Conservation (phyloP, 1,284 basidiomycete species). For the Irpex sp. region DNA sequence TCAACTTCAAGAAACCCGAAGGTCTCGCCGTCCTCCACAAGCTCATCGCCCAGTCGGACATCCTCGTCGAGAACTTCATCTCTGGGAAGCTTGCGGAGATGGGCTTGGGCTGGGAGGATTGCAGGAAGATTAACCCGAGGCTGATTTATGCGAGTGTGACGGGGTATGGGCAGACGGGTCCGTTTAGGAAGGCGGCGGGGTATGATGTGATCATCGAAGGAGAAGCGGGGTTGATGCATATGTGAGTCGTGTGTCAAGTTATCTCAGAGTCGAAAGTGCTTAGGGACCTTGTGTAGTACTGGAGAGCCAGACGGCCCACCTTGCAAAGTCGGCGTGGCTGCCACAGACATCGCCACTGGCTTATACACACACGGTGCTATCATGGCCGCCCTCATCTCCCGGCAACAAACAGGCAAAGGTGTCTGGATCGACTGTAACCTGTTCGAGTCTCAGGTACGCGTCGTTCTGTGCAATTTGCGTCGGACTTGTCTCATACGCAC, state of each 20-base stretch:
- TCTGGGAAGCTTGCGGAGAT: slow-evolving; percentile 80
- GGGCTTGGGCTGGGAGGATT: slow-evolving; percentile 85
- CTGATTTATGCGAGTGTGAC: slow-evolving; percentile 91
- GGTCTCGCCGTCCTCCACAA: slow-evolving; percentile 77
- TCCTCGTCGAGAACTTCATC: slow-evolving; percentile 87
- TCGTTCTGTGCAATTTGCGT: neutral
- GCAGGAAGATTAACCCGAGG: slow-evolving; percentile 71
- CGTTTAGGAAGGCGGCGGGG: slow-evolving; percentile 77
- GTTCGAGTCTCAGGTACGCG: slow-evolving; percentile 73
- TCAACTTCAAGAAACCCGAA: slow-evolving; percentile 79
- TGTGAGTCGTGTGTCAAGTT: slow-evolving; percentile 38
- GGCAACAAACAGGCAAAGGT: slow-evolving; percentile 81
- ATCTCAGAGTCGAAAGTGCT: neutral
- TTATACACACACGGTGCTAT: slow-evolving; percentile 93
- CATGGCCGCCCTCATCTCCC: slow-evolving; percentile 83
- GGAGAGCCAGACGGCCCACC: slow-evolving; percentile 86
- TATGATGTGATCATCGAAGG: slow-evolving; percentile 91
- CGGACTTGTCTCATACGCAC: neutral
- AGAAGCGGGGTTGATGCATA: slow-evolving; percentile 92
- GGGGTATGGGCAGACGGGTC: slow-evolving; percentile 92
- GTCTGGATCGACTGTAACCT: slow-evolving; percentile 89
- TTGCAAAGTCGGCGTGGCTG: slow-evolving; percentile 88
- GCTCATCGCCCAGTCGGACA: slow-evolving; percentile 73
- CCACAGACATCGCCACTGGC: slow-evolving; percentile 88
- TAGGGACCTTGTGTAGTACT: slow-evolving; percentile 46